Evolutionary conservation across 495 filamentous ascomycete genomes (phyloP).

Genomic region (Neohortaea acidophila): DNA sequence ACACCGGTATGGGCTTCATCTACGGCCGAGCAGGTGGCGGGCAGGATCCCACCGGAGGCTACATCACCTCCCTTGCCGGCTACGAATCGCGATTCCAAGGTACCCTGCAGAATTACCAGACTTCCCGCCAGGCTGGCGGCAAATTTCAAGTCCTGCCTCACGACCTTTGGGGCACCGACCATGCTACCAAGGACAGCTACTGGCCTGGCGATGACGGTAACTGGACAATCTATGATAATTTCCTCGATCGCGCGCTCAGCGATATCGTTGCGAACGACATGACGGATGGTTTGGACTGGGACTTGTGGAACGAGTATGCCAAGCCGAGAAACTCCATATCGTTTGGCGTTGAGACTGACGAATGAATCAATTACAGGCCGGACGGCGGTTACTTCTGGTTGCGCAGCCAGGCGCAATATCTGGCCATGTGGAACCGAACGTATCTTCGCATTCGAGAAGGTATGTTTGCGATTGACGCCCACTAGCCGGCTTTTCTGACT

Average conservation of each 20-base stretch:
- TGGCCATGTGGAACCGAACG: conserved; percentile 23
- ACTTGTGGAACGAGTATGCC: conserved; percentile 36
- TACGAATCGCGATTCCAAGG: conserved; percentile 28
- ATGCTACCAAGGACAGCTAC: conserved; percentile 15
- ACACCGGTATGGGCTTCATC: conserved; percentile 23
- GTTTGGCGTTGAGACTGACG: too few species aligned
- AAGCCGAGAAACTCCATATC: too few species aligned
- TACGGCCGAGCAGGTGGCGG: conserved; percentile 26
- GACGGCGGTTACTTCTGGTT: too few species aligned
- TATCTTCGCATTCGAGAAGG: too few species aligned
- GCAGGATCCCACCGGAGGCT: conserved; percentile 25
- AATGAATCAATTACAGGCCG: too few species aligned
- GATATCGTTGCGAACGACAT: conserved; percentile 26
- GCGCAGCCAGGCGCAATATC: conserved; percentile 23
- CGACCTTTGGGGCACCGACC: conserved; percentile 32
- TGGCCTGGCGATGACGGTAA: conserved; percentile 31
- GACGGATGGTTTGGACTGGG: conserved; percentile 23
- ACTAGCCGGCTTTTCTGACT: too few species aligned
- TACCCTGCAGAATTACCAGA: conserved; percentile 29
- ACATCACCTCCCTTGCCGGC: conserved; percentile 24
- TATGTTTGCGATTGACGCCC: too few species aligned
- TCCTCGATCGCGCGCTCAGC: conserved; percentile 21
- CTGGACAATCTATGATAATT: conserved; percentile 28
- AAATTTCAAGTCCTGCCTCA: conserved; percentile 30
- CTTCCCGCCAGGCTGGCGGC: conserved; percentile 25